phyloP scores from a whole-genome alignment of 257 asterid genomes.

The Fraxinus americana region DNA sequence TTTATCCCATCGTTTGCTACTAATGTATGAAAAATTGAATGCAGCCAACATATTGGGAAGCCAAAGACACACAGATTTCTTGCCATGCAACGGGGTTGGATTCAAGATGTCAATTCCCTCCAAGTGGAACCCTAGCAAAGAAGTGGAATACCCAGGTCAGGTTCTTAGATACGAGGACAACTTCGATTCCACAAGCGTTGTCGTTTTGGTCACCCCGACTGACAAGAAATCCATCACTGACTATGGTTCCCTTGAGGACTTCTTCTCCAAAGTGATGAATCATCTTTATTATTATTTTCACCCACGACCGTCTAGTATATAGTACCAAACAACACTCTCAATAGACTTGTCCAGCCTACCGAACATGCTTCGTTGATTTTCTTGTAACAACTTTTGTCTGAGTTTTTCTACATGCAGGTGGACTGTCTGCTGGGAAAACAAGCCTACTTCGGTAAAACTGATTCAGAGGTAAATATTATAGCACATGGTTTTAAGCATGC shows the following conservation, averaged over 20 bases:
- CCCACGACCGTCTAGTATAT: background rate
- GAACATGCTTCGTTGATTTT: background rate
- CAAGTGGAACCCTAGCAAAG: constrained; percentile 84
- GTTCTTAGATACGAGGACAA: constrained; percentile 60
- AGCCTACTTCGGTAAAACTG: constrained; percentile 44
- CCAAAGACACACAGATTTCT: constrained; percentile 73
- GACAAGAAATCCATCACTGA: constrained; percentile 55
- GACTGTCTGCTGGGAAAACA: constrained; percentile 57
- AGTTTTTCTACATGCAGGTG: constrained; percentile 35
- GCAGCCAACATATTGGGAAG: constrained; percentile 82
- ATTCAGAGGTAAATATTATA: constrained; percentile 44
- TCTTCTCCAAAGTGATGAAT: constrained; percentile 41
- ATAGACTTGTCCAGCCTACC: background rate
- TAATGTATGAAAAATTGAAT: constrained; percentile 7
- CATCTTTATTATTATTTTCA: background rate
- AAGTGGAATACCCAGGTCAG: constrained; percentile 71
- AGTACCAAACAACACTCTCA: background rate
- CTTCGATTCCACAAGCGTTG: constrained; percentile 40
- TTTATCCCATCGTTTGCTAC: background rate
- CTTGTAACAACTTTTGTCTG: background rate
- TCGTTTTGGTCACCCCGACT: constrained; percentile 40
- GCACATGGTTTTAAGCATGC: background rate
- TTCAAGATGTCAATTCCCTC: constrained; percentile 62
- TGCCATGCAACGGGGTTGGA: constrained; percentile 50
- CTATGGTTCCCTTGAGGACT: constrained; percentile 47